Evolutionary conservation across 257 asterid species (phyloP).

Genomic region (Penstemon barbatus): DNA sequence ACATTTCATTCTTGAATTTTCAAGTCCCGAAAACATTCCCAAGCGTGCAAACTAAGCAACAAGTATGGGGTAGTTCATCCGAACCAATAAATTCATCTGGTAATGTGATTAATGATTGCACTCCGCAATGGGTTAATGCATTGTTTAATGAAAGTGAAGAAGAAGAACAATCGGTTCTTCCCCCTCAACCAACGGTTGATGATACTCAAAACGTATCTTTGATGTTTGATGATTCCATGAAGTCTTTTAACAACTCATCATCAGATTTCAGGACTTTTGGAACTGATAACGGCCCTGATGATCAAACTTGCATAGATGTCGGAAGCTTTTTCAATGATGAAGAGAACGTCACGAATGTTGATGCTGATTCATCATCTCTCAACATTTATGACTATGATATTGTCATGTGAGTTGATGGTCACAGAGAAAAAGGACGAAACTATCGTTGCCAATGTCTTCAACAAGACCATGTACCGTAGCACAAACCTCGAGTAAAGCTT

Average conservation of each 20-base stretch:
- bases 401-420: background rate
- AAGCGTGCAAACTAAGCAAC: background rate
- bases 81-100: conserved; percentile 21
- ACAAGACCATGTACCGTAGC: too few species aligned
- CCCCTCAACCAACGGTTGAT: background rate
- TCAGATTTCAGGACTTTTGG: background rate
- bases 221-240: conserved; percentile 28
- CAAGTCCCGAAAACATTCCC: background rate
- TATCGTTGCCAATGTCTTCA: too few species aligned
- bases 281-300: background rate
- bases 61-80: background rate
- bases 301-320: conserved; percentile 3
- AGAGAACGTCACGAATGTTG: conserved; percentile 29
- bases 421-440: background rate
- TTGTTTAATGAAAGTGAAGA: conserved; percentile 9
- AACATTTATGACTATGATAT: background rate
- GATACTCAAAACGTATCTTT: too few species aligned
- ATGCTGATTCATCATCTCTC: background rate
- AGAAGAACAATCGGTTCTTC: background rate
- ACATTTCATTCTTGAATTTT: too few species aligned
- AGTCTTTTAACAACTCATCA: conserved; percentile 24
- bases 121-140: background rate
- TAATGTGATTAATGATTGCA: background rate
- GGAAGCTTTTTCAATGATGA: conserved; percentile 39
- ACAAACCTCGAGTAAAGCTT: too few species aligned